Base-by-base conservation (phyloP, 176 grass and related monocot species). In the Secale cereale region DNA sequence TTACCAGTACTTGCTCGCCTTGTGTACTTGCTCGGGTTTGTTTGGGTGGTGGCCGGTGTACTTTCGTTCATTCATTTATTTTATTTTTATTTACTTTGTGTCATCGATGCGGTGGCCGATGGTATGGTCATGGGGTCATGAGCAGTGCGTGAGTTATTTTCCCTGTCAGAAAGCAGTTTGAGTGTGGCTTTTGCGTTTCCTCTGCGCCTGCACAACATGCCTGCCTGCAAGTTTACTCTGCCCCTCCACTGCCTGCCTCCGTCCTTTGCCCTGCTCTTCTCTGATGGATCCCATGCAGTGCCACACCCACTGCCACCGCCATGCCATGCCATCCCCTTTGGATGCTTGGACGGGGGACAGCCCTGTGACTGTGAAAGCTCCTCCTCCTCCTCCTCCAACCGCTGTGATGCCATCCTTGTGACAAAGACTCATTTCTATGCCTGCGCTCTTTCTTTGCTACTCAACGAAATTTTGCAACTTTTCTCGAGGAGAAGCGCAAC, bases 271-370 rank as follows among this genome's bases (percentile, higher is more conserved):
- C 46, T 52, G 48, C 48, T 52, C 0, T 52, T 52, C 87, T 84
- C 57, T 36, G 46, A 77, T 68, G 82, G 70, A 86, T 70, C 39
- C 72, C 83, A 85, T 31, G 76, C 43, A 74, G 56, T 40, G 28
- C 22, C 32, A 10, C 27, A 31, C 23, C 59, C 59, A 27, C 1
- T 43, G 41, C 41, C 41, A 41, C 39, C 11, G 39, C 39, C 39
- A 43, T 69, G 74, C 82, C 82, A 60, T 37, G 52, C 82, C 82
- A 60, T 37, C 35, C 35, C 28, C 77, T 81, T 60, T 41, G 35
- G 87, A 85, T 85, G 77, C 48, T 81, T 69, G 87, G 48, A 85
- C 74, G 46, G 59, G 87, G 61, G 70, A 80, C 68, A 84, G 65
- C 65, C 46, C 46, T 17, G 46, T 50, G 46, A 50, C 46, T 17